phyloP scores from a whole-genome alignment of 164 flowering plant species.

The Chimonanthus salicifolius region DNA sequence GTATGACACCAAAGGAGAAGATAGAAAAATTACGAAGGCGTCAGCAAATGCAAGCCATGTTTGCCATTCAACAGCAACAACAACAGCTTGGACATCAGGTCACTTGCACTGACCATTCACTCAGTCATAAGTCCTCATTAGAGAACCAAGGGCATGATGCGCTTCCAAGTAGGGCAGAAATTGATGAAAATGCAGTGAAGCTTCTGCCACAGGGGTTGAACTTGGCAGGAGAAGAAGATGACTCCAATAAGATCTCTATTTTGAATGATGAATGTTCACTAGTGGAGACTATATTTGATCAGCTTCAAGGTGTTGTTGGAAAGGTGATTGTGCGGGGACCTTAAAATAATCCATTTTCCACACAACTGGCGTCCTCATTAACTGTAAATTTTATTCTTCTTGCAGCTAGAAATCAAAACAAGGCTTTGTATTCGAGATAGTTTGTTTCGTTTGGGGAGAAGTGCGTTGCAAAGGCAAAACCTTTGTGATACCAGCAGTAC shows the following conservation, averaged over 20 bases:
- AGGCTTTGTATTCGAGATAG: constrained; percentile 80
- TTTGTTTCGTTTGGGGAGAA: constrained; percentile 75
- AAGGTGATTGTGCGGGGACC: constrained; percentile 34
- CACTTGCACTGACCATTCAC: constrained; percentile 23
- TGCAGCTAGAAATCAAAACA: constrained; percentile 65
- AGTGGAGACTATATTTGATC: constrained; percentile 53
- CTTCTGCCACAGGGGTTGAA: constrained; percentile 32
- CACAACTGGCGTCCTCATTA: constrained; percentile 1
- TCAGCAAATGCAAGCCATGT: constrained; percentile 84
- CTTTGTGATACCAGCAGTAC: constrained; percentile 46
- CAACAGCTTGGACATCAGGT: constrained; percentile 48
- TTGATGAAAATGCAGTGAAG: constrained; percentile 30
- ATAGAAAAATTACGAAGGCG: constrained; percentile 79
- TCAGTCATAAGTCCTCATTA: constrained; percentile 18
- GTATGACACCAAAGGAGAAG: constrained; percentile 89
- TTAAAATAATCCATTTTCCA: constrained; percentile 1
- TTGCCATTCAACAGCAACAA: constrained; percentile 83
- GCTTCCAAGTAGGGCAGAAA: constrained; percentile 28
- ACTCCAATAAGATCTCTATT: constrained; percentile 34
- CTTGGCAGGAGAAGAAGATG: constrained; percentile 44
- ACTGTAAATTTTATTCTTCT: constrained; percentile 3
- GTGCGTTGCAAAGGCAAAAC: constrained; percentile 64
- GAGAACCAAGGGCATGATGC: constrained; percentile 24
- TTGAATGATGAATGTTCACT: constrained; percentile 34
- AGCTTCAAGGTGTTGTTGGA: constrained; percentile 58